Evolutionary conservation across 1,284 basidiomycete genomes (phyloP).

Genomic region (Coniferiporia sulphurascens): DNA sequence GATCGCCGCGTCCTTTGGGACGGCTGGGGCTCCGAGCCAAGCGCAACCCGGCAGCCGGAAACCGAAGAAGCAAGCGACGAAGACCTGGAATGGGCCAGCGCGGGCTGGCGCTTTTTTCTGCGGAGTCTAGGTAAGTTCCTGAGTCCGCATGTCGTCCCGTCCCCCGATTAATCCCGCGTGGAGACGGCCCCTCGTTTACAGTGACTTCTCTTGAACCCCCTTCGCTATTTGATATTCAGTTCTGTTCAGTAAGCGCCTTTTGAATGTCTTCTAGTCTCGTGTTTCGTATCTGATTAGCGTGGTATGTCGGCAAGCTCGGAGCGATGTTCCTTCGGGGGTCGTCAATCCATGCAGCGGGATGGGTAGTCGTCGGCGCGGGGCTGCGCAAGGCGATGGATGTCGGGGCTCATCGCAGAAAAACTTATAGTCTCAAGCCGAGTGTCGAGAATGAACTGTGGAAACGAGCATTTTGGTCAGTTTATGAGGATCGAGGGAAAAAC

Average conservation of each 20-base stretch:
- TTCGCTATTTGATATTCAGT: constrained; percentile 36
- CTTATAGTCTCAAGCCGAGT: constrained; percentile 28
- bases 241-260: constrained; percentile 33
- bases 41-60: constrained; percentile 27
- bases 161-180: background rate
- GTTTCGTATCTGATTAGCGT: constrained; percentile 32
- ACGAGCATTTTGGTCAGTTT: constrained; percentile 43
- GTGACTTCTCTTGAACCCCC: constrained; percentile 29
- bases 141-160: background rate
- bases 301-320: constrained; percentile 11
- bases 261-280: background rate
- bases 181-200: constrained; percentile 12
- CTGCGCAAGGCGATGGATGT: constrained; percentile 43
- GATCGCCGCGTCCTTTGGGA: constrained; percentile 43
- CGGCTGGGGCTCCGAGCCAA: constrained; percentile 29
- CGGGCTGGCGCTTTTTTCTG: constrained; percentile 35
- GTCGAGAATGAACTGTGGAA: constrained; percentile 48
- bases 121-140: constrained; percentile 27
- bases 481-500: too few relatives aligned
- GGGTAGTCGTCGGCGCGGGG: constrained; percentile 41
- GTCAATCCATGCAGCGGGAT: constrained; percentile 33
- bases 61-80: constrained; percentile 18
- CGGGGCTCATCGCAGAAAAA: constrained; percentile 38
- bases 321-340: constrained; percentile 19
- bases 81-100: constrained; percentile 16